phyloP scores from a whole-genome alignment of 805 yeast genomes.

The Sugiyamaella qingdaonensis region DNA sequence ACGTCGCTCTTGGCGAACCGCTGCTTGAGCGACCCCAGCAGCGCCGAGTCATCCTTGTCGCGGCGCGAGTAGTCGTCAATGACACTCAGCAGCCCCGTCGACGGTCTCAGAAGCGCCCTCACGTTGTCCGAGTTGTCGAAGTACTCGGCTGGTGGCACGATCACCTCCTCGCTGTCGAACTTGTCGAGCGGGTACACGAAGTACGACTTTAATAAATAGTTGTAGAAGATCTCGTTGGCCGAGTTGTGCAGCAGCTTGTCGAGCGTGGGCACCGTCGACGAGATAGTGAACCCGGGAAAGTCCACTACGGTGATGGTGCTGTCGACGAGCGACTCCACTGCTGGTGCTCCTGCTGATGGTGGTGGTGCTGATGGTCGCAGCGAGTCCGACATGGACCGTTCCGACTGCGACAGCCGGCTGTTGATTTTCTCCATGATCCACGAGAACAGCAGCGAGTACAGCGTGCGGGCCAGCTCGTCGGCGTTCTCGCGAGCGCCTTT shows the following conservation, averaged over 20 bases:
- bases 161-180: conserved; percentile 39
- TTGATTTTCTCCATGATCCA: conserved; percentile 39
- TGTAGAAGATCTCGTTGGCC: conserved; percentile 40
- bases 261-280: conserved; percentile 31
- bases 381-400: neutral
- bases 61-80: conserved; percentile 37
- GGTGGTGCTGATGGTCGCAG: neutral
- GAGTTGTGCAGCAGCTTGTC: conserved; percentile 39
- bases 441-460: conserved; percentile 37
- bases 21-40: conserved; percentile 30
- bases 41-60: conserved; percentile 31
- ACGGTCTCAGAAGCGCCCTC: conserved; percentile 45
- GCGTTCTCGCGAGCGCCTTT: conserved; percentile 40
- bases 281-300: conserved; percentile 39
- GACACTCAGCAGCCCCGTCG: conserved; percentile 34
- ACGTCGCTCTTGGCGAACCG: conserved; percentile 32
- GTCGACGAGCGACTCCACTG: conserved; percentile 26
- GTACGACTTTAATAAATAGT: conserved; percentile 35
- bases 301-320: conserved; percentile 36
- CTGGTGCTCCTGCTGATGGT: no score
- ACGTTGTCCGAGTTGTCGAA: conserved; percentile 55
- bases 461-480: conserved; percentile 39
- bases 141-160: conserved; percentile 52
- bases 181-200: conserved; percentile 37
- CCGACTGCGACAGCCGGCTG: conserved; percentile 30